Conservation (phyloP, 768 basidiomycete genomes). For the Hericium alpestre region DNA sequence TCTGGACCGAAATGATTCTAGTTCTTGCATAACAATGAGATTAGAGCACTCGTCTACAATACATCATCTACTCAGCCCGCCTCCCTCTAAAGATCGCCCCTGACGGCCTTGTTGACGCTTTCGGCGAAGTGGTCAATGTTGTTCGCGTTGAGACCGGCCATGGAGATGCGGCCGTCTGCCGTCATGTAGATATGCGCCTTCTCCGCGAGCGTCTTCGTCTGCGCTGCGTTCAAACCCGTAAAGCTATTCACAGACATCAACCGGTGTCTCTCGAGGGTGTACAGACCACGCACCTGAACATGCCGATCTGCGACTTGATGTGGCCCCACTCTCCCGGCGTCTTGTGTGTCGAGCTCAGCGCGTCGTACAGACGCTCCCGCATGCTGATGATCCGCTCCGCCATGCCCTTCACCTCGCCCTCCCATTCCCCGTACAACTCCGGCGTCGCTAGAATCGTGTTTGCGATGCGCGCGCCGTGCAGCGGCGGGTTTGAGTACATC, state of each 20-base stretch:
- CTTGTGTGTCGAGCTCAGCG: constrained; percentile 64
- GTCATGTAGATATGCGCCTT: constrained; percentile 93
- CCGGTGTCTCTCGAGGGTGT: background rate
- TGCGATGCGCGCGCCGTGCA: constrained; percentile 82
- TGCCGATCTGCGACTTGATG: constrained; percentile 92
- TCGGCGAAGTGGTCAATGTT: constrained; percentile 90
- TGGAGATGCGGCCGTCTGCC: constrained; percentile 85
- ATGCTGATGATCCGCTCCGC: constrained; percentile 90
- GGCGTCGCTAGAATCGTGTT: constrained; percentile 69
- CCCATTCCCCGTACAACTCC: constrained; percentile 79
- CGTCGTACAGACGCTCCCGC: constrained; percentile 73
- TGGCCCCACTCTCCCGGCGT: constrained; percentile 95
- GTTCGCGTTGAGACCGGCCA: constrained; percentile 77
- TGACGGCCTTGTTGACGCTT: constrained; percentile 74
- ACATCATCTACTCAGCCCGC: background rate
- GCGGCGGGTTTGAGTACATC: constrained; percentile 96
- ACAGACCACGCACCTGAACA: constrained; percentile 70
- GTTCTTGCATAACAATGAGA: no score
- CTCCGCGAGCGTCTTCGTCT: constrained; percentile 75
- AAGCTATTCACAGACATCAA: constrained; percentile 32
- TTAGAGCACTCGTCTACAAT: background rate
- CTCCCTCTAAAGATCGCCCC: constrained; percentile 49
- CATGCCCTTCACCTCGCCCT: constrained; percentile 89
- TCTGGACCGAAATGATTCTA: no score
- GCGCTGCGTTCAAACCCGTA: constrained; percentile 71